Conservation (phyloP, 345 rosid genomes). For the Excoecaria cochinchinensis region DNA sequence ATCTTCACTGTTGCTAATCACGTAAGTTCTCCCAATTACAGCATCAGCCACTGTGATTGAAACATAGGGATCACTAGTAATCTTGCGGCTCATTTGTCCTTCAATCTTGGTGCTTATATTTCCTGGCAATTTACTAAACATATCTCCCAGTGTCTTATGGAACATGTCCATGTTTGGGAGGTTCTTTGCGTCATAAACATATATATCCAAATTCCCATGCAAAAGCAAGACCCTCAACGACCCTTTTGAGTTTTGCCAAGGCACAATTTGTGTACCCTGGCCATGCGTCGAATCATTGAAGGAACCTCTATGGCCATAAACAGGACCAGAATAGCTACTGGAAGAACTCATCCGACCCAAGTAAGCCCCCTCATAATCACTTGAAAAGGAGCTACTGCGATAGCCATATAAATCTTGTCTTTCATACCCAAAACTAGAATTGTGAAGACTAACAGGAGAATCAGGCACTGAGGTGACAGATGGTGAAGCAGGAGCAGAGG, state of each 20-base stretch:
- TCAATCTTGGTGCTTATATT: slow-evolving; percentile 46
- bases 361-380: slow-evolving; percentile 43
- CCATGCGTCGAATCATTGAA: slow-evolving; percentile 40
- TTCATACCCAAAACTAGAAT: slow-evolving; percentile 40
- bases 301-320: slow-evolving; percentile 33
- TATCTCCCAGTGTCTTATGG: slow-evolving; percentile 73
- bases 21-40: slow-evolving; percentile 80
- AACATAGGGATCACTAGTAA: slow-evolving; percentile 94
- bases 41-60: slow-evolving; percentile 61
- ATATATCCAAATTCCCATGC: slow-evolving; percentile 90
- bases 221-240: slow-evolving; percentile 75
- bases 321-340: slow-evolving; percentile 16
- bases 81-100: slow-evolving; percentile 47
- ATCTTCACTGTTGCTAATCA: slow-evolving; percentile 75
- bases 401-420: slow-evolving; percentile 53
- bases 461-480: slow-evolving; percentile 43
- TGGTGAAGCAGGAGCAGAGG: slow-evolving; percentile 44
- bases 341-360: slow-evolving; percentile 45
- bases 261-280: slow-evolving; percentile 53
- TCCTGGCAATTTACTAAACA: slow-evolving; percentile 53
- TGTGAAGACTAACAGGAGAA: slow-evolving; percentile 28
- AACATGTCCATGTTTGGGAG: slow-evolving; percentile 96
- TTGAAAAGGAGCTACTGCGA: slow-evolving; percentile 57
- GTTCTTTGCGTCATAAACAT: slow-evolving; percentile 61
- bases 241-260: slow-evolving; percentile 45